phyloP scores from a whole-genome alignment of 371 early-diverging fungal genomes.

The Mucor piriformis region DNA sequence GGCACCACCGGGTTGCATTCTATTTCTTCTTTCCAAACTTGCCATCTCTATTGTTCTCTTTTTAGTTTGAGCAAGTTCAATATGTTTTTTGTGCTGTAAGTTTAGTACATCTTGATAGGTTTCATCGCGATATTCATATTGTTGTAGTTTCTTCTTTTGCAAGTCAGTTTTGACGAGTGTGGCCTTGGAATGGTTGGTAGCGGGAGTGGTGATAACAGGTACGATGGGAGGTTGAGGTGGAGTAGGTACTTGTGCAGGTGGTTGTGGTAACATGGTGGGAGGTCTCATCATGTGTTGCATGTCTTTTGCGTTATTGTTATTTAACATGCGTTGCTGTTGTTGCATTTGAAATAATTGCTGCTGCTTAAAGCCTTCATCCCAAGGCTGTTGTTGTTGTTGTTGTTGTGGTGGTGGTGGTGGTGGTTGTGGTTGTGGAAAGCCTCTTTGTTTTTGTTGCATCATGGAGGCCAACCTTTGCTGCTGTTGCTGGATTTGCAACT shows the following conservation, averaged over 20 bases:
- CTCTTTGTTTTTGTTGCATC: conserved; percentile 20
- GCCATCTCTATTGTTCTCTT: conserved; percentile 41
- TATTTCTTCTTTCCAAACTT: conserved; percentile 33
- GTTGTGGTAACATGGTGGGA: conserved; percentile 16
- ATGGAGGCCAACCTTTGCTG: conserved; percentile 17
- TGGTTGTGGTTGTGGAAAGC: neutral
- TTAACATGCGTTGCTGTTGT: neutral
- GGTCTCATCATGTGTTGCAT: conserved; percentile 3
- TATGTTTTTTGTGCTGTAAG: conserved; percentile 46
- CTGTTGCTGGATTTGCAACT: conserved; percentile 14
- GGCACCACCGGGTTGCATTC: conserved; percentile 32
- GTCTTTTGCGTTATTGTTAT: neutral
- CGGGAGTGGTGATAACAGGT: conserved; percentile 25
- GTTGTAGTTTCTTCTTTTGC: conserved; percentile 19
- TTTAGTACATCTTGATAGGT: conserved; percentile 46
- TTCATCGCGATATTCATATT: conserved; percentile 39
- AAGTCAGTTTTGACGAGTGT: conserved; percentile 21
- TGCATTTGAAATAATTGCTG: conserved; percentile 1
- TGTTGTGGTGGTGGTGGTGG: too few relatives aligned
- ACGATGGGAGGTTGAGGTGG: conserved; percentile 33
- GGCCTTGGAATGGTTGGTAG: conserved; percentile 20
- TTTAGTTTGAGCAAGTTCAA: conserved; percentile 46
- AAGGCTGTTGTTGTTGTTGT: conserved; percentile 1
- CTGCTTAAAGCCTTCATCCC: neutral
- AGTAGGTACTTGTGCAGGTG: conserved; percentile 29